Evolutionary conservation across 345 rosid genomes (phyloP), one percentile per base, ranked within the genome.

Genomic region (Clarkia xantiana): DNA sequence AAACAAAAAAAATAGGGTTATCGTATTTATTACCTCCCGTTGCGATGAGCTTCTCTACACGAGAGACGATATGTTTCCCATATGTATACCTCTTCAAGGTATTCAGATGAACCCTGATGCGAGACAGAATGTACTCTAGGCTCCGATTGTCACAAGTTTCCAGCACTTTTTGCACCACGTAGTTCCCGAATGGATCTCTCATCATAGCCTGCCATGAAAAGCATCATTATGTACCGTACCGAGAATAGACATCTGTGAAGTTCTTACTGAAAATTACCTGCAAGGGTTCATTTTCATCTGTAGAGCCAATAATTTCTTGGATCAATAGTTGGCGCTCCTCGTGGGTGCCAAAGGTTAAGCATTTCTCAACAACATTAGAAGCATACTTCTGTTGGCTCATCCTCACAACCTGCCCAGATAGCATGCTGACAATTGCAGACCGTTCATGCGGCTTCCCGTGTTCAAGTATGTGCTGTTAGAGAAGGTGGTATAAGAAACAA

Each of bases 321-420:
- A 91, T 81, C 69, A 91, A 63, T 59, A 84, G 64, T 70, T 83
- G 83, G 13, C 89, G 89, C 67, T 91, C 93, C 49, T 78, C 79
- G 7, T 81, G 82, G 45, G 86, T 77, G 18, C 98, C 94, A 69
- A 83, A 86, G 34, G 86, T 76, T 61, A 91, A 66, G 70, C 96
- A 91, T 60, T 81, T 86, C 71, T 86, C 98, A 42, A 91, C 89
- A 49, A 91, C 98, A 47, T 91, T 91, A 14, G 98, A 91, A 64
- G 98, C 98, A 57, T 81, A 91, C 71, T 91, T 91, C 65, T 91
- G 96, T 64, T 86, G 96, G 68, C 96, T 91, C 98, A 91, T 83
- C 65, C 71, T 79, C 53, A 91, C 93, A 44, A 91, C 79, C 75
- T 86, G 93, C 58, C 98, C 96, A 19, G 87, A 79, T 61, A 91